phyloP scores from a whole-genome alignment of 345 rosid genomes.

The Rhodamnia rubescens region DNA sequence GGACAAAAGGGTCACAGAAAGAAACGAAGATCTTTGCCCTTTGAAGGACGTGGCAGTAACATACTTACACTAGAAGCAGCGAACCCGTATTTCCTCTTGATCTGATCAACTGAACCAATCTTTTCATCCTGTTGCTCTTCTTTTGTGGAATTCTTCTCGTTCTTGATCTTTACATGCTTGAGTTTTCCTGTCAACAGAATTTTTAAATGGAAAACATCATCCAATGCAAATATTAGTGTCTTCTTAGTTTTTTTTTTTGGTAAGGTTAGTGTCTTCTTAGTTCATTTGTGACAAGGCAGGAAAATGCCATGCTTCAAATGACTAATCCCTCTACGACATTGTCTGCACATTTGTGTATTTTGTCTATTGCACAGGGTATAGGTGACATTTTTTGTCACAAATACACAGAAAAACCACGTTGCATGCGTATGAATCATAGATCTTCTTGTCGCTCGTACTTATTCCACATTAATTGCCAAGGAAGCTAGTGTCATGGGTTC shows the following conservation, averaged over 20 bases:
- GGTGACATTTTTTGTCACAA: not conserved
- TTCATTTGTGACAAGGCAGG: not conserved
- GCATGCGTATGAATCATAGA: not conserved
- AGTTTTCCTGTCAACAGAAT: conserved; percentile 36
- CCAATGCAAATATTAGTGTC: not conserved
- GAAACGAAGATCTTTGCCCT: not conserved
- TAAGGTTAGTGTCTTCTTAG: not conserved
- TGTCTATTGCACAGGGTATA: not conserved
- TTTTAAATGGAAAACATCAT: not conserved
- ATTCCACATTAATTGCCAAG: not conserved
- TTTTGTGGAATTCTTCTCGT: conserved; percentile 37
- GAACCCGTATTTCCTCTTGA: conserved; percentile 87
- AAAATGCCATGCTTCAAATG: not conserved
- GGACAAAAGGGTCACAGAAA: not conserved
- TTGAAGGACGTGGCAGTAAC: not conserved
- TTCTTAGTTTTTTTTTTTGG: too few species aligned
- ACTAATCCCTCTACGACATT: not conserved
- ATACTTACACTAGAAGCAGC: conserved; percentile 49
- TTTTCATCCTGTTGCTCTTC: conserved; percentile 47
- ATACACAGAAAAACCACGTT: not conserved
- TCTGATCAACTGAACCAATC: conserved; percentile 51
- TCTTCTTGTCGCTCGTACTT: not conserved
- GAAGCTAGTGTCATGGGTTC: not conserved
- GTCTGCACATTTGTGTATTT: not conserved
- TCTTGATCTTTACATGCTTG: conserved; percentile 61